Percentiles rank a stretch among this genome's conserved stretches.
phyloP scores from a whole-genome alignment of 352 stramenopile species.

The Lagenidium sp. region DNA sequence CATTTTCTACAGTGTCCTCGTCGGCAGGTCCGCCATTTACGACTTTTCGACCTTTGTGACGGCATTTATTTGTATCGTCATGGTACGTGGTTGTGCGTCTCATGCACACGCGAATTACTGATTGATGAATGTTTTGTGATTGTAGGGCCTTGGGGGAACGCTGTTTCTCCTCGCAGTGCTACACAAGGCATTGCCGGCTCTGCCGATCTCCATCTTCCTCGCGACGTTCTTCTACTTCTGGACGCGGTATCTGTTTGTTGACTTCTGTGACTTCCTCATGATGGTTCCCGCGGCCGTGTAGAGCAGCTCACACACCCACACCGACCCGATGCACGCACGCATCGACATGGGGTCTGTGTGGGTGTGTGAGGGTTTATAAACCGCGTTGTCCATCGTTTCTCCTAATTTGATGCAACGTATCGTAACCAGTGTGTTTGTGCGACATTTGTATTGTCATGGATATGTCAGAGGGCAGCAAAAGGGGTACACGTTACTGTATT shows the following conservation, averaged over 20 bases:
- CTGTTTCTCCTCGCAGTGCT: constrained; percentile 93
- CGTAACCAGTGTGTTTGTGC: too few species aligned
- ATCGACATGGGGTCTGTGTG: too few species aligned
- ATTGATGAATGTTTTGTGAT: constrained; percentile 1
- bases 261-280: constrained; percentile 81
- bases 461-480: too few species aligned
- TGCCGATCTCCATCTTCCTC: constrained; percentile 93
- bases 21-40: constrained; percentile 92
- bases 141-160: constrained; percentile 87
- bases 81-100: constrained; percentile 38
- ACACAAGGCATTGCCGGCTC: constrained; percentile 89
- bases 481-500: too few species aligned
- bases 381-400: too few species aligned
- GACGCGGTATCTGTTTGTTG: constrained; percentile 74
- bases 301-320: too few species aligned
- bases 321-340: too few species aligned
- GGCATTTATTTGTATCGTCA: constrained; percentile 91
- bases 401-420: too few species aligned
- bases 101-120: not conserved
- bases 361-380: too few species aligned
- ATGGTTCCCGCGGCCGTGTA: constrained; percentile 9
- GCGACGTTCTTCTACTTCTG: constrained; percentile 78
- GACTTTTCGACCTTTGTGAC: constrained; percentile 94
- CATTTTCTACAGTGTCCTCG: constrained; percentile 98
- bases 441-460: too few species aligned